A percentile compares a stretch with the other conserved stretches of the same genome.
Conservation (phyloP, 2,329 filamentous ascomycete species). For the Venturia aucupariae region DNA sequence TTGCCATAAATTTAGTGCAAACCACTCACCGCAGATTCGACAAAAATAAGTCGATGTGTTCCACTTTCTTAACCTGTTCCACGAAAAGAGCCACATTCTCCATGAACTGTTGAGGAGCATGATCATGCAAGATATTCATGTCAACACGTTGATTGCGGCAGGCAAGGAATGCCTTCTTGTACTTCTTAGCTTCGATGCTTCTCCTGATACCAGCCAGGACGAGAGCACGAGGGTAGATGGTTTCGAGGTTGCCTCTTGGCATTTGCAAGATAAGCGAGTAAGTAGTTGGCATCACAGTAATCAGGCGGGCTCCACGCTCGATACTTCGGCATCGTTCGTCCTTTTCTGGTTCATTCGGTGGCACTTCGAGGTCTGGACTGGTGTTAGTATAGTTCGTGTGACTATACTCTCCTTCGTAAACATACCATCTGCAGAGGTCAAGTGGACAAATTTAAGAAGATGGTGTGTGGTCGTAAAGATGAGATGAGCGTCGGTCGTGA, state of each 20-base stretch:
- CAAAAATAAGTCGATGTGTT: constrained; percentile 83
- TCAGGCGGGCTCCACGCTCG: constrained; percentile 76
- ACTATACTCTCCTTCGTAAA: neutral
- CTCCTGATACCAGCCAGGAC: constrained; percentile 82
- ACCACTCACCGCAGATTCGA: constrained; percentile 63
- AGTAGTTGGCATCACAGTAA: constrained; percentile 81
- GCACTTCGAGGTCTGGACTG: constrained; percentile 63
- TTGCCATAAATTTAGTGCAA: neutral
- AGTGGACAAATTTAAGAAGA: constrained; percentile 86
- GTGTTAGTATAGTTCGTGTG: neutral
- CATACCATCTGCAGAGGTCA: constrained; percentile 55
- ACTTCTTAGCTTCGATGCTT: constrained; percentile 71
- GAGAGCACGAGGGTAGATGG: constrained; percentile 84
- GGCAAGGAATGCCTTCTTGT: constrained; percentile 72
- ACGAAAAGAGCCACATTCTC: constrained; percentile 66
- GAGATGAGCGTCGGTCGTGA: constrained; percentile 71
- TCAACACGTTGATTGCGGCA: constrained; percentile 92
- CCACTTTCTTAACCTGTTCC: constrained; percentile 70
- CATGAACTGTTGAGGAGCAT: constrained; percentile 80
- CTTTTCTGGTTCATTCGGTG: constrained; percentile 77
- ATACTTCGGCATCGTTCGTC: constrained; percentile 90
- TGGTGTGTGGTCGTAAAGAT: constrained; percentile 90
- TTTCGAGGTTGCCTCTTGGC: constrained; percentile 92
- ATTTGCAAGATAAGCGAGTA: constrained; percentile 87
- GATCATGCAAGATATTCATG: constrained; percentile 95